phyloP scores from a whole-genome alignment of 192 early-diverging fungal species.

The Backusella australiensis region DNA sequence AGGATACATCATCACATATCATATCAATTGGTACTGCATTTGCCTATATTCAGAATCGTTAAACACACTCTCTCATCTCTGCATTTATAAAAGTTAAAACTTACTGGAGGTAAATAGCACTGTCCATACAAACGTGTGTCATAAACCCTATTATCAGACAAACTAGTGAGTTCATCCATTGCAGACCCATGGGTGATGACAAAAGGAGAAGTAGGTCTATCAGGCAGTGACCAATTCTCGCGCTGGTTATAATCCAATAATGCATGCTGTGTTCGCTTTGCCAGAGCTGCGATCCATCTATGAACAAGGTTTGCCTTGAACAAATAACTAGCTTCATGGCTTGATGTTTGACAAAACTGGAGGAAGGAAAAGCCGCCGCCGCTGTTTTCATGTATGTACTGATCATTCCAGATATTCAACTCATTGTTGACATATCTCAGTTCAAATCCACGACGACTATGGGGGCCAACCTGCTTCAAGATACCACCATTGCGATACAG shows the following conservation, averaged over 20 bases:
- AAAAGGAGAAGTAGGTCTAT: constrained; percentile 12
- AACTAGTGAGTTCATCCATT: constrained; percentile 28
- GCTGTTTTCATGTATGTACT: constrained; percentile 53
- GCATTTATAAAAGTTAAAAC: neutral
- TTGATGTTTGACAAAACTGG: constrained; percentile 48
- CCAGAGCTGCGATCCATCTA: constrained; percentile 43
- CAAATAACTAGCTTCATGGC: constrained; percentile 42
- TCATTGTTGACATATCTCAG: constrained; percentile 44
- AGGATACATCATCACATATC: constrained; percentile 62
- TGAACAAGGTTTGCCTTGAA: constrained; percentile 38
- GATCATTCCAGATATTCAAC: constrained; percentile 58
- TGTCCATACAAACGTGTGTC: constrained; percentile 19
- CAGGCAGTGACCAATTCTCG: constrained; percentile 28
- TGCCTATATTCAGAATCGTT: constrained; percentile 29
- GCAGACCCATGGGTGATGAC: constrained; percentile 20
- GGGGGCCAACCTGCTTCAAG: constrained; percentile 38
- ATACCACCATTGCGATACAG: constrained; percentile 66
- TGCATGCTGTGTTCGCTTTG: constrained; percentile 23
- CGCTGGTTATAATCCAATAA: constrained; percentile 26
- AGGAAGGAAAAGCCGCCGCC: constrained; percentile 53
- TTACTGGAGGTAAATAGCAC: constrained; percentile 37
- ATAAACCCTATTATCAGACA: constrained; percentile 26
- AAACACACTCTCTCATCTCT: neutral
- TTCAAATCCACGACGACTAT: constrained; percentile 42
- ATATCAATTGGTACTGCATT: constrained; percentile 62